These are phyloP conservation scores for Nemania sp. DNA, from an alignment of 2,329 filamentous ascomycete genomes.

Conservation along the genomic window DNA sequence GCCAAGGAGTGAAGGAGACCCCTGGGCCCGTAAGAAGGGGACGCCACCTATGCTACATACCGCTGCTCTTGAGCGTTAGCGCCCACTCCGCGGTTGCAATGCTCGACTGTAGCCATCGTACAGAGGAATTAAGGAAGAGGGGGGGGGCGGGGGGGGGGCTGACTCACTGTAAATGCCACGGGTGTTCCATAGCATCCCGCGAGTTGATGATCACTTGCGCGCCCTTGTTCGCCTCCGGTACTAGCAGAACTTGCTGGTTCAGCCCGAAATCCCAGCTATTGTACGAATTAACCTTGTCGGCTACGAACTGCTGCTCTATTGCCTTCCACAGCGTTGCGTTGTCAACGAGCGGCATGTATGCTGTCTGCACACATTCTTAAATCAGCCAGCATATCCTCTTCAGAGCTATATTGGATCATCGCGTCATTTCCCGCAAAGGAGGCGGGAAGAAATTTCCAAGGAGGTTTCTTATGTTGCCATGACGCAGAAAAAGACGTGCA, in stretches of 20 bases:
- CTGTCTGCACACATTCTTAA: constrained; percentile 34
- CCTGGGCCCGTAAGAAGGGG: too few relatives aligned
- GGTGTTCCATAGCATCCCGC: constrained; percentile 46
- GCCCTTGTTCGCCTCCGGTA: constrained; percentile 39
- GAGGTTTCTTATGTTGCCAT: too few relatives aligned
- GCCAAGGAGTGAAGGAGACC: background rate
- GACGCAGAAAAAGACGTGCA: too few relatives aligned
- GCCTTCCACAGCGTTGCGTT: constrained; percentile 45
- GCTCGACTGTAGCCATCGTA: background rate
- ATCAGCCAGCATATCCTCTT: background rate
- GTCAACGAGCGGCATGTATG: constrained; percentile 38
- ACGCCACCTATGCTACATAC: constrained; percentile 18
- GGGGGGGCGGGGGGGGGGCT: background rate
- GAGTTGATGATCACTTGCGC: constrained; percentile 47
- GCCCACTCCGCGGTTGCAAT: background rate
- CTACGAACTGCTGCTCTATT: constrained; percentile 37
- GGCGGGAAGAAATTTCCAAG: too few relatives aligned
- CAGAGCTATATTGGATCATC: too few relatives aligned
- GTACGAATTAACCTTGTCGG: constrained; percentile 39
- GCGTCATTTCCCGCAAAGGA: too few relatives aligned
- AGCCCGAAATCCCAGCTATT: constrained; percentile 44
- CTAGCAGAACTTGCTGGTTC: constrained; percentile 44
- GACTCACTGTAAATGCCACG: constrained; percentile 46
- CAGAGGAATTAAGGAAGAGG: too few relatives aligned
- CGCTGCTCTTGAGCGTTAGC: constrained; percentile 25